These are phyloP conservation scores for Laetiporus sulphureus DNA, from an alignment of 1,284 basidiomycete species.

Conservation along the genomic window DNA sequence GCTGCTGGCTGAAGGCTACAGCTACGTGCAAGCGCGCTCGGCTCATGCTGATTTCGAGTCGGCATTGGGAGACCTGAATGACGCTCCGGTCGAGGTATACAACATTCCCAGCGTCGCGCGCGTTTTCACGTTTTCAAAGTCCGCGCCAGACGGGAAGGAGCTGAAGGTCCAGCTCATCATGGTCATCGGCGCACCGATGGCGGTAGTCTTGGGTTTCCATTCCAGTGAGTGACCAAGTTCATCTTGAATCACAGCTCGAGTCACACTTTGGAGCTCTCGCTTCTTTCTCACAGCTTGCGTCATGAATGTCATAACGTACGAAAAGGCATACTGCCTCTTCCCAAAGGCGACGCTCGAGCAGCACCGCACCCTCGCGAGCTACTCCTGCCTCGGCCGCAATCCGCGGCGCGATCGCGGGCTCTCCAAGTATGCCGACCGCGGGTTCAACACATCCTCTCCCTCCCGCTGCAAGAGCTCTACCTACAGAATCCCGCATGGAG, in stretches of 20 bases:
- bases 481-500: conserved; percentile 1
- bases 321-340: conserved; percentile 21
- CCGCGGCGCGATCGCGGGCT: background rate
- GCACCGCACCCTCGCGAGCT: conserved; percentile 7
- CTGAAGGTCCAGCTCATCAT: conserved; percentile 10
- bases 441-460: conserved; percentile 18
- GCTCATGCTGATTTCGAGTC: conserved; percentile 7
- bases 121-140: conserved; percentile 8
- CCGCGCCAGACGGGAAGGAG: background rate
- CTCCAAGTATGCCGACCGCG: conserved; percentile 18
- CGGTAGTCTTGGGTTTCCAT: conserved; percentile 11
- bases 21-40: no score
- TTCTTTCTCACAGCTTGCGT: conserved; percentile 31
- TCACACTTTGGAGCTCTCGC: background rate
- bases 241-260: background rate
- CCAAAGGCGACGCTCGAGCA: conserved; percentile 21
- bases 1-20: conserved; percentile 17
- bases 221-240: conserved; percentile 8
- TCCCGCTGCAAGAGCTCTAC: conserved; percentile 2
- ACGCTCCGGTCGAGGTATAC: background rate
- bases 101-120: conserved; percentile 1
- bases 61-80: background rate
- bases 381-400: background rate
- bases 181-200: conserved; percentile 4
- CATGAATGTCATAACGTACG: conserved; percentile 33